These are phyloP conservation scores for Plasmodium fragile DNA, from an alignment of 169 alveolate genomes.

Conservation along the genomic window DNA sequence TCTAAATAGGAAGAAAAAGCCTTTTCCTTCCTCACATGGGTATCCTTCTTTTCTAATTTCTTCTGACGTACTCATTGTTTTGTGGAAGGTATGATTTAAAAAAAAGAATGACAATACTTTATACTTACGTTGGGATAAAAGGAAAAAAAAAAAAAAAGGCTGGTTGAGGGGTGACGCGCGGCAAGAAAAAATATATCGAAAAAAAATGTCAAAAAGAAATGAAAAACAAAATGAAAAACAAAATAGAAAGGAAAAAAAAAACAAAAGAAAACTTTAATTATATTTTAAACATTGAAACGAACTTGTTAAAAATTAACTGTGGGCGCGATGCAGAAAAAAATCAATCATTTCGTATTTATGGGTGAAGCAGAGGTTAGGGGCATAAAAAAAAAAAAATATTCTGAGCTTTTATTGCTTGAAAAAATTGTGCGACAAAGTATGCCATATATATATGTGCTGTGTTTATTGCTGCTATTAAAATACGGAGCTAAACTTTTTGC, in stretches of 20 bases:
- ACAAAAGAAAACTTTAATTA: neutral
- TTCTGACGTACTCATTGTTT: neutral
- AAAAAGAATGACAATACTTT: neutral
- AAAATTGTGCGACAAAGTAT: neutral
- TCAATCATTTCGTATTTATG: conserved; percentile 7
- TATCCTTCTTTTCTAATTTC: neutral
- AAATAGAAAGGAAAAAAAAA: neutral
- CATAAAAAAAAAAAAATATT: neutral
- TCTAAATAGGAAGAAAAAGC: neutral
- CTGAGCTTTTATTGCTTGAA: neutral
- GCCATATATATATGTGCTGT: neutral
- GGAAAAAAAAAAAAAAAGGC: neutral
- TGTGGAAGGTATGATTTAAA: neutral
- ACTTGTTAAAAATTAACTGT: neutral
- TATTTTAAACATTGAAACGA: neutral
- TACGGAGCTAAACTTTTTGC: neutral
- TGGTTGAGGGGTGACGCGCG: neutral
- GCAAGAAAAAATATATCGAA: neutral
- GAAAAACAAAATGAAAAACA: too few relatives aligned
- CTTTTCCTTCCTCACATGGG: conserved; percentile 4
- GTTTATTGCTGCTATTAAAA: neutral
- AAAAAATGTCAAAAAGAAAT: too few relatives aligned
- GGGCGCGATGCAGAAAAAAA: neutral
- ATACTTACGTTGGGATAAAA: neutral
- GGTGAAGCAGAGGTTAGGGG: neutral